These are phyloP conservation scores for Umbelopsis sp. DNA, from an alignment of 371 early-diverging fungal species.

Conservation along the genomic window DNA sequence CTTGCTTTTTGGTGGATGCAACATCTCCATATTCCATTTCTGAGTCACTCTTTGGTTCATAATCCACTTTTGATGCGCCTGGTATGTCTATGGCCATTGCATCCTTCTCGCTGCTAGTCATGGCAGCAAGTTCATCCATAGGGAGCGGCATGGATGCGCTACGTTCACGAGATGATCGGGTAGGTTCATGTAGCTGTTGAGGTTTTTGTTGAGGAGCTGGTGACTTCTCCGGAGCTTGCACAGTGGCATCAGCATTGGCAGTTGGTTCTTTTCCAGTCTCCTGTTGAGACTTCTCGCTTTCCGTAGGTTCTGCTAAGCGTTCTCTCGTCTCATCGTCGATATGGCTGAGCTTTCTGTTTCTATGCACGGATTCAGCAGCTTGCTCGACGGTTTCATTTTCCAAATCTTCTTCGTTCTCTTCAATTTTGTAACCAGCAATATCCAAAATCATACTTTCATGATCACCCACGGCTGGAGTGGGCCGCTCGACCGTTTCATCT, in stretches of 20 bases:
- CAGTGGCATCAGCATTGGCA: too few species aligned
- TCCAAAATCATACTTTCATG: constrained; percentile 56
- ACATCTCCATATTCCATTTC: constrained; percentile 20
- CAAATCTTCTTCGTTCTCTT: constrained; percentile 9
- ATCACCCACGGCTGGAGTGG: constrained; percentile 28
- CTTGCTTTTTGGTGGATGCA: background rate
- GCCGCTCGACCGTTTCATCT: background rate
- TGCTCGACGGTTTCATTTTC: constrained; percentile 8
- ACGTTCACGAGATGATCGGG: background rate
- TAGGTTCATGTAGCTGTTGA: background rate
- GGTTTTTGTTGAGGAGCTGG: background rate
- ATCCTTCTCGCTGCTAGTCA: background rate
- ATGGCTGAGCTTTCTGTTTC: constrained; percentile 3
- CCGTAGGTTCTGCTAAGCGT: background rate
- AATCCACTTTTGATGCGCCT: background rate
- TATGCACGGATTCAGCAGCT: background rate
- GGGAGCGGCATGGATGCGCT: background rate
- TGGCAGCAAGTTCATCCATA: background rate
- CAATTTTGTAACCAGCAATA: constrained; percentile 60
- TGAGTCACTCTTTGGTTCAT: constrained; percentile 17
- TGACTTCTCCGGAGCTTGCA: background rate
- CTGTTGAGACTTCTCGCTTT: background rate
- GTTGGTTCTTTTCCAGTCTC: too few species aligned
- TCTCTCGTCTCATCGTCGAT: constrained; percentile 15
- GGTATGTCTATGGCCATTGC: background rate